phyloP scores from a whole-genome alignment of 2,329 filamentous ascomycete genomes.

The Coccinonectria pachysandricola region DNA sequence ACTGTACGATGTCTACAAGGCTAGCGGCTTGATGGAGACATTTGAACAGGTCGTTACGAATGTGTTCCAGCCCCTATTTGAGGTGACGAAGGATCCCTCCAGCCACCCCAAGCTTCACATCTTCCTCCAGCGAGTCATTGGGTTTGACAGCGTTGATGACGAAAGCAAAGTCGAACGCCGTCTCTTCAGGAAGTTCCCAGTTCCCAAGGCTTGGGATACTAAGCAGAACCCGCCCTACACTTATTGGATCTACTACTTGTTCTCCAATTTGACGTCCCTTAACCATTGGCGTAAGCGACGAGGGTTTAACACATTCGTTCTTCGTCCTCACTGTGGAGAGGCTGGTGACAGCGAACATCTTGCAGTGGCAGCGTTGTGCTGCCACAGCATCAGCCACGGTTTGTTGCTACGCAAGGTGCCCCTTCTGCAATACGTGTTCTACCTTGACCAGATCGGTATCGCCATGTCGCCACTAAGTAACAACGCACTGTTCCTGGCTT shows the following conservation, averaged over 20 bases:
- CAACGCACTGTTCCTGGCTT: conserved; percentile 91
- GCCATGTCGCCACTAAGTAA: conserved; percentile 99
- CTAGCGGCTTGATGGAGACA: conserved; percentile 72
- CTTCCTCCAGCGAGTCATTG: conserved; percentile 89
- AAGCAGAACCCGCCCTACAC: conserved; percentile 96
- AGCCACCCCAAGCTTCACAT: conserved; percentile 89
- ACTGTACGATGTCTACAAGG: conserved; percentile 92
- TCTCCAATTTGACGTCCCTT: conserved; percentile 84
- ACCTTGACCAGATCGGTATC: conserved; percentile 94
- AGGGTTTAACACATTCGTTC: conserved; percentile 89
- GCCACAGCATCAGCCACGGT: conserved; percentile 94
- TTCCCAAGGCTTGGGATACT: conserved; percentile 78
- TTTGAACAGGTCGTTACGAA: conserved; percentile 89
- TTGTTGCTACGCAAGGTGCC: conserved; percentile 88
- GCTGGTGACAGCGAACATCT: conserved; percentile 95
- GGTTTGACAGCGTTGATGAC: conserved; percentile 95
- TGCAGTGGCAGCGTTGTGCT: conserved; percentile 81
- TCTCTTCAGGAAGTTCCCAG: conserved; percentile 90
- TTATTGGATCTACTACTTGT: conserved; percentile 98
- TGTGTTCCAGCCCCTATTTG: conserved; percentile 86
- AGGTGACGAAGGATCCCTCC: conserved; percentile 78
- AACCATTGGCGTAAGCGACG: conserved; percentile 85
- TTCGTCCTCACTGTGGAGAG: conserved; percentile 92
- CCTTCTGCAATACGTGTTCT: conserved; percentile 91
- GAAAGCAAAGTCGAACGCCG: conserved; percentile 94